Evolutionary conservation across 1,139 yeast genomes (phyloP).

Genomic region (Diutina neorugosa): DNA sequence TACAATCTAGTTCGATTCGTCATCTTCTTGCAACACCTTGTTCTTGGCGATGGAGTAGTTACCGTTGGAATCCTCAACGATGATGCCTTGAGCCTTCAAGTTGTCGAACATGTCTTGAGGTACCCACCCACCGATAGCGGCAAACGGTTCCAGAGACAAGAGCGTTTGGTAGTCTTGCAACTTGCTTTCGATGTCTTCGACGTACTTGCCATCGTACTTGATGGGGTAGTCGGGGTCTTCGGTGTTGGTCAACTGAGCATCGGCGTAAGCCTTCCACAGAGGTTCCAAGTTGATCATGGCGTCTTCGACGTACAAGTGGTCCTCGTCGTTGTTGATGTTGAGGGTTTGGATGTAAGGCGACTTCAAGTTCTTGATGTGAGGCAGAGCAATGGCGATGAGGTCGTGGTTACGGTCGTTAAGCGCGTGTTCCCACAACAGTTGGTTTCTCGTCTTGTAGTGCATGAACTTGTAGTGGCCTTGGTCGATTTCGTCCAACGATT

Average conservation of each 20-base stretch:
- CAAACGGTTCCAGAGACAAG: slow-evolving; percentile 63
- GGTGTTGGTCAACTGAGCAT: slow-evolving; percentile 45
- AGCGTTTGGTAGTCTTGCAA: slow-evolving; percentile 59
- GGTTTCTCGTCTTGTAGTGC: slow-evolving; percentile 83
- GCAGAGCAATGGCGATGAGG: slow-evolving; percentile 68
- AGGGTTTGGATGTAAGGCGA: slow-evolving; percentile 56
- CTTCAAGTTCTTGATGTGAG: slow-evolving; percentile 58
- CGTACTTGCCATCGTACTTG: slow-evolving; percentile 39
- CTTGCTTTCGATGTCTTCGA: slow-evolving; percentile 43
- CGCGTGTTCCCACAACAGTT: slow-evolving; percentile 73
- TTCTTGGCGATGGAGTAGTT: slow-evolving; percentile 28
- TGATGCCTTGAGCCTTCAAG: slow-evolving; percentile 52
- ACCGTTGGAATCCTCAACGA: slow-evolving; percentile 28
- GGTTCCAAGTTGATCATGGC: slow-evolving; percentile 60
- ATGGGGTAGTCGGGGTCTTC: slow-evolving; percentile 44
- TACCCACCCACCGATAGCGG: slow-evolving; percentile 90
- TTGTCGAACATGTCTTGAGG: slow-evolving; percentile 85
- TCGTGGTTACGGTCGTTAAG: slow-evolving; percentile 54
- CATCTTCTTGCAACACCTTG: slow-evolving; percentile 15
- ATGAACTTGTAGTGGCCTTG: slow-evolving; percentile 75
- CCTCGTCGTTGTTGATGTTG: slow-evolving; percentile 49
- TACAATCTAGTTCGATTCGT: neutral
- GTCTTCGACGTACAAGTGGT: slow-evolving; percentile 54
- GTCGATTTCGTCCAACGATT: slow-evolving; percentile 55
- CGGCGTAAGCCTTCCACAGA: slow-evolving; percentile 62